Evolutionary conservation across 768 basidiomycete species (phyloP), one percentile per base, ranked within the genome.

Genomic region (Sporobolomyces roseus): DNA sequence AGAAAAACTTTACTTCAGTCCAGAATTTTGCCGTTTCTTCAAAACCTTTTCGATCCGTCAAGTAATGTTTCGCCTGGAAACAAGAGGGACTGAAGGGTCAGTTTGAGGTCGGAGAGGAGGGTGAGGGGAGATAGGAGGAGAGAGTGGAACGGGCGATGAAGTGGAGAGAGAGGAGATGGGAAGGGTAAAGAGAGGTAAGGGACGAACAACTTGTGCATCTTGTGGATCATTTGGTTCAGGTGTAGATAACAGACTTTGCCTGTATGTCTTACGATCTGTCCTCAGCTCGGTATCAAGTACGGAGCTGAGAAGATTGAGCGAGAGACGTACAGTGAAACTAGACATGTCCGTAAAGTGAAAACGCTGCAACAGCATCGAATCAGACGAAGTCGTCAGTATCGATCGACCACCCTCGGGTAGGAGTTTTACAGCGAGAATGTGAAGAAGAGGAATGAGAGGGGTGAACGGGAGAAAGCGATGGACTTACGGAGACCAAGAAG

Each of bases 211-310:
- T 80, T 97, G 92, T 0, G 93, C 93, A 76, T 98, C 93, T 80
- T 97, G 94, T 0, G 94, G 94, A 77, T 97, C 94, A 71, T 88
- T 90, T 12, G 94, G 93, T 77, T 96, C 92, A 0, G 94, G 94
- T 13, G 88, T 89, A 79, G 92, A 94, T 23, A 98, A 83, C 29
- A 97, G 83, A 45, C 89, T 91, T 78, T 97, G 94, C n/a, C n/a
- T n/a, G n/a, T n/a, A n/a, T n/a, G n/a, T n/a, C n/a, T n/a, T n/a
- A n/a, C n/a, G n/a, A n/a, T n/a, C n/a, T n/a, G n/a, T n/a, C n/a
- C n/a, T n/a, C n/a, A n/a, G n/a, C n/a, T n/a, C n/a, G n/a, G n/a
- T n/a, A n/a, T n/a, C n/a, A n/a, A n/a, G n/a, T n/a, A n/a, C n/a
- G n/a, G n/a, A n/a, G n/a, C n/a, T n/a, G n/a, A n/a, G n/a, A n/a